Base-by-base conservation (phyloP, 345 rosid genomes). In the Pistacia integerrima region DNA sequence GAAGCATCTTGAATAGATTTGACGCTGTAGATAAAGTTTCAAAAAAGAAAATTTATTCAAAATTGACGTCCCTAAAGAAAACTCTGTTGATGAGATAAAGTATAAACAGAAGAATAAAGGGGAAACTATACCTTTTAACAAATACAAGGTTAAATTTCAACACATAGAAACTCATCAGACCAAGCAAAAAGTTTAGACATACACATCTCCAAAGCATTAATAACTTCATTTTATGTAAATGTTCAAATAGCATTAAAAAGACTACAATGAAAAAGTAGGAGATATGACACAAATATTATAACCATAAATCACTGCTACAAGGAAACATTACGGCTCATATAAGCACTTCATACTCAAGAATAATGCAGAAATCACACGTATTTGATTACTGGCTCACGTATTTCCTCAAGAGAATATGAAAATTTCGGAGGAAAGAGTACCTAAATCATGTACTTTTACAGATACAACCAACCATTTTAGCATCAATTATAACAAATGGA, bases 1-100 rank as follows among this genome's bases (percentile, higher is more conserved):
- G 90, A 22, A 91, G 83, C 85, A 91, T 66, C 89, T 86, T 91
- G 79, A 91, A 89, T 71, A 89, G 83, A 54, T 67, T 86, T 5
- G 91, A 82, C 9, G 95, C 93, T 91, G 89, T 59, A 78, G 33
- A 56, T 4, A 59, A 69, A 71, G 14, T 17, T 36, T n/a, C 13
- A 52, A n/a, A 58, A 61, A 30, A 62, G 35, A 30, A 8, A 33
- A 49, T 7, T 22, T 5, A 58, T 17, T 11, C 8, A 11, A 14
- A 28, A 28, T 28, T 33, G 11, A 25, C 9, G 0, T 11, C 41
- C 4, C 41, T 58, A 5, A 57, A 10, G 17, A n/a, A 57, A 38
- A 20, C 18, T n/a, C 11, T 65, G 4, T 55, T 18, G 14, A 38
- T n/a, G 13, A 17, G 10, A n/a, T 20, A 9, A 41, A 41, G 30